Evolutionary conservation across 257 asterid genomes (phyloP).

Genomic region (Capsicum chinense): DNA sequence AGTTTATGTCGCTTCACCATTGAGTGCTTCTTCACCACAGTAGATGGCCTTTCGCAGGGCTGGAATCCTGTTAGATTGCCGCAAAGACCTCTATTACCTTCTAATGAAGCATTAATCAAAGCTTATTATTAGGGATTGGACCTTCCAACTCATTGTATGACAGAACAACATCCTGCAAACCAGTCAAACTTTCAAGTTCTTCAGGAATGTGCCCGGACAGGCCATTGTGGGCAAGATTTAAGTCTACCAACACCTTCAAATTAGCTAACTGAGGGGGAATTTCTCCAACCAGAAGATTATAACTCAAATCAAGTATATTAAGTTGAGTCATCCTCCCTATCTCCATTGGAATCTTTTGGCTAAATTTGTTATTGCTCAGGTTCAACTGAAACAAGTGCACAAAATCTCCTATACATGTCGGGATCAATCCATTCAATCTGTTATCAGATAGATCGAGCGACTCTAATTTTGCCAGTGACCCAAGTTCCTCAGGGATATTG

Average conservation of each 20-base stretch:
- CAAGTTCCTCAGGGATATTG: neutral
- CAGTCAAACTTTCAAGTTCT: neutral
- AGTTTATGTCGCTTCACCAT: neutral
- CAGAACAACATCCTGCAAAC: no score
- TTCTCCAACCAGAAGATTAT: neutral
- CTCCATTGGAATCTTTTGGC: neutral
- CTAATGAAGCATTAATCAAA: neutral
- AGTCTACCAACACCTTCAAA: neutral
- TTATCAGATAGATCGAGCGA: neutral
- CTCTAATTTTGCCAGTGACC: neutral
- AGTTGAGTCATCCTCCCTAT: neutral
- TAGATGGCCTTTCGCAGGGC: neutral
- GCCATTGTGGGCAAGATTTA: neutral
- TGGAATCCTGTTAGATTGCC: slow-evolving; percentile 12
- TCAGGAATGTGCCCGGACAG: fast-evolving
- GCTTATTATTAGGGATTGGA: slow-evolving; percentile 10
- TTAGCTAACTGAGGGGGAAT: neutral
- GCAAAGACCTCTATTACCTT: slow-evolving; percentile 29
- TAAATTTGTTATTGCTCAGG: neutral
- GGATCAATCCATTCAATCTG: neutral
- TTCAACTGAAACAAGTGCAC: neutral
- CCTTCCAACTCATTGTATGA: neutral
- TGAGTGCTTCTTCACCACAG: neutral
- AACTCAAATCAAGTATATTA: neutral
- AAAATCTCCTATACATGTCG: neutral